Percentiles rank a stretch among this genome's conserved stretches.
Conservation (phyloP, 805 yeast genomes). For the Yarrowia porcina region DNA sequence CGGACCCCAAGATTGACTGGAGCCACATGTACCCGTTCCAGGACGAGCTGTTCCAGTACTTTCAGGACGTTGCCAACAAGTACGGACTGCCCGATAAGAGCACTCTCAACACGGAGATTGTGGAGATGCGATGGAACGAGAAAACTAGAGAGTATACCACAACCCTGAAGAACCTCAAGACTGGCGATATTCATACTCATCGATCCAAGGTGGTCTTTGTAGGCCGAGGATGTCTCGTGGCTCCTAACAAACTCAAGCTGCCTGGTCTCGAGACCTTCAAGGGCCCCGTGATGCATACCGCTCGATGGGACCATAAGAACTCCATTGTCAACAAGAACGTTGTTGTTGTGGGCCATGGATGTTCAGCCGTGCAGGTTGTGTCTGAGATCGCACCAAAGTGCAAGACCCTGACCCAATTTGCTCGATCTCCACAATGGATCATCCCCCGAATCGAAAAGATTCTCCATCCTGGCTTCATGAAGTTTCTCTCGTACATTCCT, state of each 20-base stretch:
- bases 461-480: slow-evolving; percentile 12
- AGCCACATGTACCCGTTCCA: slow-evolving; percentile 22
- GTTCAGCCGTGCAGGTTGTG: slow-evolving; percentile 30
- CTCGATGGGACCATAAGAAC: slow-evolving; percentile 26
- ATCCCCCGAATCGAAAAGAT: slow-evolving; percentile 26
- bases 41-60: slow-evolving; percentile 24
- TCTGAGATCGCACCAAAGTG: slow-evolving; percentile 28
- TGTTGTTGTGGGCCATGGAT: slow-evolving; percentile 32
- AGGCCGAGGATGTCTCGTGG: slow-evolving; percentile 19
- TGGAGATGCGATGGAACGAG: slow-evolving; percentile 21
- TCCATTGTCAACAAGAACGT: slow-evolving; percentile 27
- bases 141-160: neutral
- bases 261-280: slow-evolving; percentile 17
- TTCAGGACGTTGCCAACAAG: slow-evolving; percentile 25
- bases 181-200: neutral
- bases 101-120: slow-evolving; percentile 11
- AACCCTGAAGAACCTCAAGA: neutral
- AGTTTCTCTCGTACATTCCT: neutral
- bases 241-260: slow-evolving; percentile 15
- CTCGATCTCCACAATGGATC: slow-evolving; percentile 30
- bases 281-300: slow-evolving; percentile 27
- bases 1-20: slow-evolving; percentile 27
- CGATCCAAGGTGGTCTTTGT: slow-evolving; percentile 20
- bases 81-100: slow-evolving; percentile 6
- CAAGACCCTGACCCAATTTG: slow-evolving; percentile 29